These are phyloP conservation scores for Cordyceps sp. DNA, from an alignment of 2,329 filamentous ascomycete genomes.

Conservation along the genomic window DNA sequence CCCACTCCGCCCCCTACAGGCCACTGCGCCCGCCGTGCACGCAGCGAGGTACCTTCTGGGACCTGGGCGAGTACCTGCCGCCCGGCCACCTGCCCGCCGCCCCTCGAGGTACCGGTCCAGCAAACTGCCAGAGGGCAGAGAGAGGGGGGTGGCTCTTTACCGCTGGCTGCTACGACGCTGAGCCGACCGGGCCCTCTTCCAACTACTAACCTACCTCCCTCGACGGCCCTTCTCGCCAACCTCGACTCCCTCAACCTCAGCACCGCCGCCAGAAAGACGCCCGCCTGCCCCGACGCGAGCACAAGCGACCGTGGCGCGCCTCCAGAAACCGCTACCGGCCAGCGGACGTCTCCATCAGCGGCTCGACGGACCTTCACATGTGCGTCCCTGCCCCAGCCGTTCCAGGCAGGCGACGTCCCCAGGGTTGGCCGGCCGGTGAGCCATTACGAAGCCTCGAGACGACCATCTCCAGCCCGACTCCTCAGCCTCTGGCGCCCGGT, in stretches of 20 bases:
- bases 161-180: no score
- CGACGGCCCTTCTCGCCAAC: background rate
- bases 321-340: no score
- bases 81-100: no score
- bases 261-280: background rate
- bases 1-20: no score
- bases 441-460: background rate
- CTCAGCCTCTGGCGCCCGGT: background rate
- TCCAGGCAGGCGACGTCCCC: conserved; percentile 2
- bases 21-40: no score
- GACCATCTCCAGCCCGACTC: conserved; percentile 1
- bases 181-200: conserved; percentile 2
- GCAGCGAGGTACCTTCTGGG: no score
- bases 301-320: no score
- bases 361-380: conserved; percentile 3
- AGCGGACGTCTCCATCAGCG: no score
- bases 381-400: conserved; percentile 2
- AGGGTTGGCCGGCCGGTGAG: background rate
- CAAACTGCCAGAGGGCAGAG: no score
- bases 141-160: background rate
- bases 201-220: conserved; percentile 2
- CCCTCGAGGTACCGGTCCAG: no score
- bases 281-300: no score
- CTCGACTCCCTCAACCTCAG: background rate
- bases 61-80: no score